Base-by-base conservation (phyloP, 2,329 filamentous ascomycete species). In the Aspergillus fischeri region DNA sequence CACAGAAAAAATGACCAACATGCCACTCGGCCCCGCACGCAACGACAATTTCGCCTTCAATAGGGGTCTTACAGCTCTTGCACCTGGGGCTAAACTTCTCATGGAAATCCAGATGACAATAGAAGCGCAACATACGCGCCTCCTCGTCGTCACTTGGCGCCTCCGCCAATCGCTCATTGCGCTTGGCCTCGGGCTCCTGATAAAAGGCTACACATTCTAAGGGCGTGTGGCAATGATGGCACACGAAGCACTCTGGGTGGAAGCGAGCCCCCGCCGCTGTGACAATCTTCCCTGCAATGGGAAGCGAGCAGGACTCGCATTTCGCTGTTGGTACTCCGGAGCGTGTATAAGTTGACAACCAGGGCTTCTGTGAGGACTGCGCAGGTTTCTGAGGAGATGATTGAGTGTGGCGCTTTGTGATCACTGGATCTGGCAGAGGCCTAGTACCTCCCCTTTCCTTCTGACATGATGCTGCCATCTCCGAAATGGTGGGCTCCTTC, bases 91-190 rank as follows among this genome's bases (percentile, higher is more conserved):
- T 92, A 75, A 91, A 99, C 54, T 89, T 80, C 76, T 99, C 94
- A 74, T 99, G 94, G 84, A 92, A 99, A 78, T 99, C 94, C n/a
- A 99, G 83, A 72, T 97, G 93, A 76, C 94, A 99, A 78, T 90
- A 99, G 82, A 97, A 97, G 10, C 93, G 86, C 49, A 91, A 77
- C 10, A 85, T 81, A 41, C 84, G 82, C 70, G 71, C 84, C 2
- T 86, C 85, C 52, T 82, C 78, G 58, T 90, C 87, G 5, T 85
- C 77, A 10, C 90, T 73, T 0, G 83, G 69, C 63, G 87, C 82
- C 25, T 84, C 85, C 29, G 86, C 84, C 0, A 96, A 77, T 27
- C 94, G 87, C 52, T 88, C 88, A 1, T 77, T 76, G 48, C 91
- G 89, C 63, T 86, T 83, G 45, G 81, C 76, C 8, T 91, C 85